These are phyloP conservation scores for Polyrhizophydium stewartii DNA, from an alignment of 371 early-diverging fungal genomes.

Conservation along the genomic window DNA sequence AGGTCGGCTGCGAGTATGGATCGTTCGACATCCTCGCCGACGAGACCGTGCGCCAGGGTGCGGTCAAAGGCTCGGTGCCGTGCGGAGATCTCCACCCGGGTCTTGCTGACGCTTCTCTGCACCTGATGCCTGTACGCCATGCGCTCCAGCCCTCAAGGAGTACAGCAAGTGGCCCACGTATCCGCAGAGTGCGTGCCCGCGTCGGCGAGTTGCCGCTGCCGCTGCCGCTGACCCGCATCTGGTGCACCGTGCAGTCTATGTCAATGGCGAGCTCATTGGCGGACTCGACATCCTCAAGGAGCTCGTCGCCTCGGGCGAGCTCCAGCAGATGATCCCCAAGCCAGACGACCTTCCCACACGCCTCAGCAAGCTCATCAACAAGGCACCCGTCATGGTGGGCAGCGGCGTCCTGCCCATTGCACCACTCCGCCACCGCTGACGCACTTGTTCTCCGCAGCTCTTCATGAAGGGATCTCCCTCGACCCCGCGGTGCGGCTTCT, in stretches of 20 bases:
- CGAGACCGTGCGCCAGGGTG: constrained; percentile 79
- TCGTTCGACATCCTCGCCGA: constrained; percentile 89
- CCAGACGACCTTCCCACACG: constrained; percentile 71
- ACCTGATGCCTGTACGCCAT: background rate
- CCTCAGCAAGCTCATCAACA: constrained; percentile 56
- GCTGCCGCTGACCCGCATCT: background rate
- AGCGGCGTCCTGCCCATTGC: background rate
- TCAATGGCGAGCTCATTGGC: constrained; percentile 82
- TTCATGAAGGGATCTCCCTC: constrained; percentile 95
- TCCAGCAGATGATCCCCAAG: constrained; percentile 60
- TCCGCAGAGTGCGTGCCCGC: constrained; percentile 59
- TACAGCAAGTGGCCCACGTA: constrained; percentile 90
- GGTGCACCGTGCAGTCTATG: constrained; percentile 50
- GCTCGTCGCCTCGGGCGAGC: constrained; percentile 71
- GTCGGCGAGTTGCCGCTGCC: no score
- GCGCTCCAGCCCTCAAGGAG: constrained; percentile 59
- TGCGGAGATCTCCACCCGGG: no score
- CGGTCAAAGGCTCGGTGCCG: background rate
- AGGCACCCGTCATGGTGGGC: constrained; percentile 24
- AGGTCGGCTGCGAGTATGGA: constrained; percentile 62
- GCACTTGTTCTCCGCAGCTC: constrained; percentile 38
- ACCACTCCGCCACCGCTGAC: background rate
- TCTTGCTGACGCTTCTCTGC: background rate
- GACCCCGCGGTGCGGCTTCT: constrained; percentile 83
- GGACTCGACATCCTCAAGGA: constrained; percentile 91